These are phyloP conservation scores for Raffaelea arxii DNA, from an alignment of 2,329 filamentous ascomycete species.

Conservation along the genomic window DNA sequence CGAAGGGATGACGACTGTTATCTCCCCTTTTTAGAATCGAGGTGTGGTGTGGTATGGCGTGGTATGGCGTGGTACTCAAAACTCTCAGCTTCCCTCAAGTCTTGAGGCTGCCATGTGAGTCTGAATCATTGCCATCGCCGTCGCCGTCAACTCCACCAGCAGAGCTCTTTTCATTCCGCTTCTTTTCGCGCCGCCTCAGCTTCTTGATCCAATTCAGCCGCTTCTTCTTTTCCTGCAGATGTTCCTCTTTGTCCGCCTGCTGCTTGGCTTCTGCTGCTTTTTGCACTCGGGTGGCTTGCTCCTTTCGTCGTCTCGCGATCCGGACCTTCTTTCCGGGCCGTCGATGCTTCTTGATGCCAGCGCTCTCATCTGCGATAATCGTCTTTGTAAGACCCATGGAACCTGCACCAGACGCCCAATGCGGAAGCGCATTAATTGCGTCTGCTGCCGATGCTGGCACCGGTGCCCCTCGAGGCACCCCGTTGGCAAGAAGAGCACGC, in stretches of 20 bases:
- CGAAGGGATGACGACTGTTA: too few relatives aligned
- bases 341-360: slow-evolving; percentile 26
- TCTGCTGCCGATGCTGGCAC: neutral
- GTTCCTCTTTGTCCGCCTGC: slow-evolving; percentile 41
- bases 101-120: neutral
- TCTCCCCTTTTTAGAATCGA: too few relatives aligned
- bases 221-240: slow-evolving; percentile 52
- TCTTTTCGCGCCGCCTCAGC: slow-evolving; percentile 47
- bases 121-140: neutral
- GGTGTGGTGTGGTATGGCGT: too few relatives aligned
- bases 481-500: slow-evolving; percentile 10
- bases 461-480: slow-evolving; percentile 1
- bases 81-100: neutral
- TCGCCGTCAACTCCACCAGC: neutral
- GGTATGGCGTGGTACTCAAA: too few relatives aligned
- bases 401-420: slow-evolving; percentile 4
- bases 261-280: slow-evolving; percentile 29
- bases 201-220: slow-evolving; percentile 51
- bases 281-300: slow-evolving; percentile 30
- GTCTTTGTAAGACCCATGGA: too few relatives aligned
- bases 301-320: slow-evolving; percentile 37
- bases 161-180: slow-evolving; percentile 24
- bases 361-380: too few relatives aligned
- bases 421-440: slow-evolving; percentile 8
- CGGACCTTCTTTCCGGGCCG: slow-evolving; percentile 50